These are phyloP conservation scores for Quercus dentata DNA, from an alignment of 306 rosid genomes.

Conservation along the genomic window DNA sequence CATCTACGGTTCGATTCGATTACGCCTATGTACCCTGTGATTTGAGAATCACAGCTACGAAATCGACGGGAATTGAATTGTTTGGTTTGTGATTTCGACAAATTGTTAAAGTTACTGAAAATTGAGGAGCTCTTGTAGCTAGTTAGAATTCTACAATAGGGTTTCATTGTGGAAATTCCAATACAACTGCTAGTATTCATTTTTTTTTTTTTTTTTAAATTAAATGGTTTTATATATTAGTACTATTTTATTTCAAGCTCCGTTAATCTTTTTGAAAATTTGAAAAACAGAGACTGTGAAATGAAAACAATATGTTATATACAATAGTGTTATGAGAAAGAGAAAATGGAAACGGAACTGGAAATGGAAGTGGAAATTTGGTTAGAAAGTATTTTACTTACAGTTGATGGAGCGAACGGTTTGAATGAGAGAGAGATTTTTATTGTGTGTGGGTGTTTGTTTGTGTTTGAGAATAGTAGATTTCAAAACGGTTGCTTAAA, in stretches of 20 bases:
- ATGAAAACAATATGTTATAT: neutral
- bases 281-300: slow-evolving; percentile 20
- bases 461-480: slow-evolving; percentile 3
- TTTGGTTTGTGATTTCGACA: slow-evolving; percentile 26
- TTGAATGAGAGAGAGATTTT: slow-evolving; percentile 21
- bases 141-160: slow-evolving; percentile 57
- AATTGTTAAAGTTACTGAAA: slow-evolving; percentile 30
- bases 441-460: no score
- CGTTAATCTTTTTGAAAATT: slow-evolving; percentile 21
- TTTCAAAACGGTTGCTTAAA: neutral
- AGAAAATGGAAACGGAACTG: neutral
- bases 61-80: slow-evolving; percentile 23
- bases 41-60: slow-evolving; percentile 29
- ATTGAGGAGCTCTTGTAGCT: slow-evolving; percentile 42
- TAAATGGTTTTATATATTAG: no score
- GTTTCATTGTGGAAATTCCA: slow-evolving; percentile 73
- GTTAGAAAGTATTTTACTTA: slow-evolving; percentile 34
- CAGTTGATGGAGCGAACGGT: slow-evolving; percentile 20
- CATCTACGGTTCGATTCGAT: slow-evolving; percentile 46
- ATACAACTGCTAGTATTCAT: slow-evolving; percentile 57
- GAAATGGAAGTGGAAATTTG: neutral
- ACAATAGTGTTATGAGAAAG: neutral
- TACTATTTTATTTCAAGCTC: slow-evolving; percentile 1
- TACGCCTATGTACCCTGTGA: slow-evolving; percentile 31
- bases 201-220: neutral